These are phyloP conservation scores for Aspergillus caelatus DNA, from an alignment of 2,329 filamentous ascomycete genomes.

Conservation along the genomic window DNA sequence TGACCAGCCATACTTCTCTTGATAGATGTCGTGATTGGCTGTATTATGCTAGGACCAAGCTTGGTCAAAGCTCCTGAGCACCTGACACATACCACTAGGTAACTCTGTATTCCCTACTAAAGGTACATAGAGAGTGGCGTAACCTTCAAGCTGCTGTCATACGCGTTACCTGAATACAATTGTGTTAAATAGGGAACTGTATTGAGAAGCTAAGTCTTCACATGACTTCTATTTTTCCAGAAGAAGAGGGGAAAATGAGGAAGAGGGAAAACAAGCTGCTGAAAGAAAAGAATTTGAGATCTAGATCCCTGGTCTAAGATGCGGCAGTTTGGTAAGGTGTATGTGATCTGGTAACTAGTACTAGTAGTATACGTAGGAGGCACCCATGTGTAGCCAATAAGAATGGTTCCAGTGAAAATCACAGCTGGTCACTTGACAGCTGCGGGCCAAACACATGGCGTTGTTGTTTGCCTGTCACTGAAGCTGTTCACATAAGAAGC, in stretches of 20 bases:
- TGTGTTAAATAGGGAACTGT: not conserved
- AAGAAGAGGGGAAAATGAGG: not conserved
- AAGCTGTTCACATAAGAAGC: not conserved
- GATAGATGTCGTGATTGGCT: not conserved
- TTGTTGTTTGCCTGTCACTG: constrained; percentile 17
- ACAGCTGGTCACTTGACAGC: constrained; percentile 44
- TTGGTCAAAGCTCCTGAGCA: constrained; percentile 2
- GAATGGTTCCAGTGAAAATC: constrained; percentile 35
- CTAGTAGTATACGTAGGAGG: constrained; percentile 13
- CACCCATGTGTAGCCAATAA: constrained; percentile 29
- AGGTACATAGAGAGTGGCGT: not conserved
- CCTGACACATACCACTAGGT: not conserved
- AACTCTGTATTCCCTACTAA: not conserved
- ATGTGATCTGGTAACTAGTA: constrained; percentile 14
- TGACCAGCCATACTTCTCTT: not conserved
- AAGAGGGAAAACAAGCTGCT: not conserved
- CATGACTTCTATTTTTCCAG: not conserved
- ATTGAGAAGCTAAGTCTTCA: not conserved
- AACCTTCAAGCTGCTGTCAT: not conserved
- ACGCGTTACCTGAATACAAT: not conserved
- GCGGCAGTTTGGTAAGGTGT: constrained; percentile 8
- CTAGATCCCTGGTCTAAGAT: constrained; percentile 19
- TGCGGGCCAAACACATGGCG: constrained; percentile 21
- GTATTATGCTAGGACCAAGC: not conserved
- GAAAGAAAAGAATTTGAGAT: constrained; percentile 7